Base-by-base conservation (phyloP, 2,329 filamentous ascomycete species). In the Lachnellula cervina region DNA sequence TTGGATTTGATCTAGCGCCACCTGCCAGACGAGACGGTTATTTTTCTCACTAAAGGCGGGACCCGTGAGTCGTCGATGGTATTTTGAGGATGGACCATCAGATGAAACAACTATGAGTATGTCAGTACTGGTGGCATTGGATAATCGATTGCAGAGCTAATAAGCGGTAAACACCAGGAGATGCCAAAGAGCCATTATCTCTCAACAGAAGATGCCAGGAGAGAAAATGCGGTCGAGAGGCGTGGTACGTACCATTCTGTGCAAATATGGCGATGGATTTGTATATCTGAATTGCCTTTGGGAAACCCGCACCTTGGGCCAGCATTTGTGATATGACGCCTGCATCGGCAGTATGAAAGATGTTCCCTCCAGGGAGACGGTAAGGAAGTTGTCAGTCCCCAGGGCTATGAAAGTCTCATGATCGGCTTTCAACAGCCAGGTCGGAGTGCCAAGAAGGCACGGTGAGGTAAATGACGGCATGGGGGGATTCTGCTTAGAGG, bases 341-440 rank as follows among this genome's bases (percentile, higher is more conserved):
- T 14, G 87, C 80, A 67, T 85, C 82, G 37, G 81, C 80, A 4
- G 82, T 83, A 59, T 78, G 79, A 44, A 88, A 62, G 16, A 76
- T 67, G n/a, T 83, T 73, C 38, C 68, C 70, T 6, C 73, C 72
- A 0, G 86, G 0, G 81, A 77, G 9, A 84, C 84, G n/a, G 83
- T 62, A 11, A 89, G 64, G 64, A 89, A 85, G 14, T 79, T 76
- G 62, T 89, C 84, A 5, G 54, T 54, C 5, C 59, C 55, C 16
- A 61, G 44, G 3, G 21, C 42, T 23, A 52, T 51, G 43, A 62
- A 62, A 2, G 59, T 55, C 19, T 52, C 59, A 53, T 62, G 59
- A 9, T 57, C 52, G 13, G 58, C 48, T 38, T 58, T 56, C 21
- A 60, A 49, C 9, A 58, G 59, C 60, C 58, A 62, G 3, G 46